phyloP scores from a whole-genome alignment of 495 filamentous ascomycete species.

The Trypethelium eluteriae region DNA sequence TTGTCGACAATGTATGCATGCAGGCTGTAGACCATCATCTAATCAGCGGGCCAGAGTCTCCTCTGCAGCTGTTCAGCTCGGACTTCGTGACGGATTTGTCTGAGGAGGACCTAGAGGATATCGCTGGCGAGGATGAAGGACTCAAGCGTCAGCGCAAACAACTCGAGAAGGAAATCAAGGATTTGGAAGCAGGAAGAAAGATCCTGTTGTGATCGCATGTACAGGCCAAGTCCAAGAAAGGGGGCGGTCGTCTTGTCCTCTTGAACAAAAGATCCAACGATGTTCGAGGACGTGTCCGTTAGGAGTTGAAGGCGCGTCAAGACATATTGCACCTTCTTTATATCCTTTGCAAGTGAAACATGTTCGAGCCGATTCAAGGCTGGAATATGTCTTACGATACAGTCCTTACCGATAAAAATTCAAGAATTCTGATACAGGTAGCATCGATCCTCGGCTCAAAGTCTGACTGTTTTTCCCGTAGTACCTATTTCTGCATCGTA shows the following conservation, averaged over 20 bases:
- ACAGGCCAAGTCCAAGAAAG: too few species aligned
- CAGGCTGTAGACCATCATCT: conserved; percentile 11
- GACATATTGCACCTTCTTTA: too few species aligned
- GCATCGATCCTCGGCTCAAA: neutral
- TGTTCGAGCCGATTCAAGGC: too few species aligned
- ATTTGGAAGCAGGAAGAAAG: conserved; percentile 28
- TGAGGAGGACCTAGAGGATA: conserved; percentile 11
- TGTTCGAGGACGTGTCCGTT: neutral
- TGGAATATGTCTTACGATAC: neutral
- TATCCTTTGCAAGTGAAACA: too few species aligned
- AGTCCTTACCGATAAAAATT: conserved; percentile 3
- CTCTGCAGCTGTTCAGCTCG: conserved; percentile 9
- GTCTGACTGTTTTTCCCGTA: neutral
- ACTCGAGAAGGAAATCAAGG: conserved; percentile 30
- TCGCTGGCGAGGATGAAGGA: conserved; percentile 14
- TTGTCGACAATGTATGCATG: conserved; percentile 17
- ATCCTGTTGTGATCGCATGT: neutral
- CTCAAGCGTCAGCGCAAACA: conserved; percentile 27
- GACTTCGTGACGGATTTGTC: conserved; percentile 10
- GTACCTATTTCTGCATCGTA: neutral
- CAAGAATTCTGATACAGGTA: neutral
- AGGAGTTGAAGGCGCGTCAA: neutral
- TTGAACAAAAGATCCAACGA: neutral
- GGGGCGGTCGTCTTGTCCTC: too few species aligned
- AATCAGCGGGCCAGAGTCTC: conserved; percentile 11